Evolutionary conservation across 2,329 filamentous ascomycete species (phyloP), one percentile per base, ranked within the genome.

Genomic region (Ophiostoma fasciatum): DNA sequence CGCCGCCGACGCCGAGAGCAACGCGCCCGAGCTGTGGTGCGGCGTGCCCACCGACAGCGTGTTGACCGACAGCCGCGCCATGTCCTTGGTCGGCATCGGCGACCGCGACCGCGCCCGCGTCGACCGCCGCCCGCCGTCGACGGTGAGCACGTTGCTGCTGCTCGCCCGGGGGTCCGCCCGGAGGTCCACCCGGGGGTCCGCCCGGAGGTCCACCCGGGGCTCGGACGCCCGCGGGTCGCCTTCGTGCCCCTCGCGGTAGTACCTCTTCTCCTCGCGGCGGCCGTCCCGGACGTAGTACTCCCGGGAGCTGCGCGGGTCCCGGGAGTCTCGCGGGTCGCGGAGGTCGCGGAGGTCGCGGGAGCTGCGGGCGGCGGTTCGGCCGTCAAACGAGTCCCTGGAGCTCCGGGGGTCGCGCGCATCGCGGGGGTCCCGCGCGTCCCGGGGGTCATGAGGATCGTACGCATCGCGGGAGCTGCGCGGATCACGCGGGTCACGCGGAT

Each of bases 51-150:
- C 31, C 2, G 35, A 25, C 6, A 60, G 59, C 3, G 61, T 63
- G 44, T 59, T 61, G 29, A 74, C 65, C 1, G 57, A 62, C 26
- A 74, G 55, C n/a, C 54, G 59, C 2, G 66, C 68, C 67, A 68
- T 68, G 43, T 62, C 64, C 18, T 51, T 51, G 13, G 66, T 64
- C 4, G 68, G 68, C 43, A 58, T 55, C 0, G 66, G 64, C 4
- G 67, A 70, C 31, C 49, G 53, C 35, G 61, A 61, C 26, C 61
- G 53, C 36, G 49, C 50, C 21, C 47, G 46, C 51, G 54, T 35
- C 51, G 52, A 27, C 55, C 31, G 35, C 12, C 11, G 12, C 23
- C 52, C 46, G 4, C 59, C 55, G 18, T 64, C 64, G 19, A 61
- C 61, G 1, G 57, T 59, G 35, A 67, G 43, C 20, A 65, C 49